Percentiles rank a stretch among this genome's conserved stretches.
Conservation (phyloP, 768 basidiomycete genomes). For the Tubosaeta sp. region DNA sequence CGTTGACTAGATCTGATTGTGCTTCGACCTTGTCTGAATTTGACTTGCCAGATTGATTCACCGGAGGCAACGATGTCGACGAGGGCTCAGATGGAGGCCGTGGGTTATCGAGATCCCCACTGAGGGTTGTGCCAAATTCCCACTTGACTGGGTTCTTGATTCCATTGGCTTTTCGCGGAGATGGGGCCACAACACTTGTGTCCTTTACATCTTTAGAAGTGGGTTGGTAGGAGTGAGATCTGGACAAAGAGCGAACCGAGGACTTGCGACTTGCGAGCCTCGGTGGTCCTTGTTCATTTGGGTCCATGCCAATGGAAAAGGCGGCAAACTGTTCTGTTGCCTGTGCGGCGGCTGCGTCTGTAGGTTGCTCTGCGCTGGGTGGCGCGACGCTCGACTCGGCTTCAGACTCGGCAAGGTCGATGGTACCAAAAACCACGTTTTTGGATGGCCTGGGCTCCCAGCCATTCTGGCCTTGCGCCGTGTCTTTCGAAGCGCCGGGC, state of each 20-base stretch:
- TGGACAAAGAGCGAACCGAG: constrained; percentile 17
- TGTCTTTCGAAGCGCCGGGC: constrained; percentile 1
- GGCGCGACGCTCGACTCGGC: neutral
- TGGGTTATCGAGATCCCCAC: constrained; percentile 6
- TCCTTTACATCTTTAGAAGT: constrained; percentile 1
- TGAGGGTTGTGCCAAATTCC: constrained; percentile 52
- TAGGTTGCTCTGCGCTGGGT: constrained; percentile 4
- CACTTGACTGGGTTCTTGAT: constrained; percentile 36
- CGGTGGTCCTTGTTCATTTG: constrained; percentile 31
- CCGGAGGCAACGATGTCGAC: neutral
- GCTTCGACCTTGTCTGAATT: neutral
- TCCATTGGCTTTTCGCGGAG: constrained; percentile 9
- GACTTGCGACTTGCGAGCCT: constrained; percentile 26
- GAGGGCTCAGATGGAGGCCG: neutral
- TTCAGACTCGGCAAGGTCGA: constrained; percentile 29
- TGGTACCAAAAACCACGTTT: constrained; percentile 52
- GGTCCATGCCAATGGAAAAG: constrained; percentile 45
- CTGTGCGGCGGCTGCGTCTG: constrained; percentile 14
- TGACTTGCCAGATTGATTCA: neutral
- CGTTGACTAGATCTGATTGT: neutral
- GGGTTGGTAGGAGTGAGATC: neutral
- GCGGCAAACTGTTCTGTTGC: constrained; percentile 29
- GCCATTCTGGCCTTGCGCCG: constrained; percentile 5
- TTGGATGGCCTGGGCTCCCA: constrained; percentile 8
- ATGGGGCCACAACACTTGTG: neutral